Evolutionary conservation across 352 stramenopile genomes (phyloP), one percentile per base, ranked within the genome.

Genomic region (Globisporangium spiculum): DNA sequence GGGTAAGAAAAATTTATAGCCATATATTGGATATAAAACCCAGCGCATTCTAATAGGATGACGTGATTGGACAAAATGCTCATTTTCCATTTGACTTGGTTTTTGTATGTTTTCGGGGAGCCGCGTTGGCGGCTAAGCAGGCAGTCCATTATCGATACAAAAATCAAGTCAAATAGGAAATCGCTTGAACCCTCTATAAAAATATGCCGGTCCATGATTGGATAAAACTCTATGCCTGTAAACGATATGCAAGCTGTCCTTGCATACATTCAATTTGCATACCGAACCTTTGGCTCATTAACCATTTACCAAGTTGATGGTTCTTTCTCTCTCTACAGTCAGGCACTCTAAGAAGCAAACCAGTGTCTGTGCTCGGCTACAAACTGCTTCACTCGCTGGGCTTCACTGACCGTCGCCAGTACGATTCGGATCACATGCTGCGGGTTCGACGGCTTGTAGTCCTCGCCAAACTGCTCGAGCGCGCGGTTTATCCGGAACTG

Each of bases 401-500:
- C 59, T 24, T 92, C 84, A 30, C 71, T 81, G 4, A 73, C 20
- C 10, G 77, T 84, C 5, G 81, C 82, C 57, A 90, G 77, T 14
- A 86, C 71, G 26, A 90, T 79, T 54, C 72, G 76, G 38, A 90
- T 77, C 60, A 62, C 79, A 60, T 92, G 83, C 34, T 92, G 79
- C 36, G 72, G 58, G 63, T 89, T 92, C n/a, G 65, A 34, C 4
- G 82, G 79, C 24, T 71, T 75, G 64, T 92, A 91, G 57, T 92
- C 82, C 60, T 76, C 67, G 18, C 83, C 83, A 62, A 92, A 92
- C 26, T 92, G 81, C 26, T 83, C 71, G 14, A 92, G 69, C 5
- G 69, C 60, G 52, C 65, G 70, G 14, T 70, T 67, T 44, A 90
- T 63, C 1, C 79, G 74, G 62, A 92, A 92, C 5, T 72, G 71